Conservation (phyloP, 768 basidiomycete species). For the Termitomyces sp. region DNA sequence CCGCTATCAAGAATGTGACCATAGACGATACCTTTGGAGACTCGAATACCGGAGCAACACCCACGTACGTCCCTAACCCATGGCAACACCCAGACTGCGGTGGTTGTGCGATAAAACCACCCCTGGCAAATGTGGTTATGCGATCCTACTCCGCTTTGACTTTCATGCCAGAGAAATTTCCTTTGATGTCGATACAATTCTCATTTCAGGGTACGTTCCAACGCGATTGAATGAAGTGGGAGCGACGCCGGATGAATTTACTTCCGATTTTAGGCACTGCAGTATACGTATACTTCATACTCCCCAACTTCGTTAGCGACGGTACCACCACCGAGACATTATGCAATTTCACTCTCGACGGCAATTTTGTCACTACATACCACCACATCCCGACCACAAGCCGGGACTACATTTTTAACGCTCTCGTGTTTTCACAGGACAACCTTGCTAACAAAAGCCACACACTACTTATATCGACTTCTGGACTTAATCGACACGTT, state of each 20-base stretch:
- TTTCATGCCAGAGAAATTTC: constrained; percentile 6
- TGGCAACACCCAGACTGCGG: constrained; percentile 17
- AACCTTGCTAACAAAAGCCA: constrained; percentile 27
- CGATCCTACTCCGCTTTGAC: constrained; percentile 20
- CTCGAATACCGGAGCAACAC: constrained; percentile 9
- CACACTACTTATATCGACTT: constrained; percentile 27
- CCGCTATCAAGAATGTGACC: constrained; percentile 10
- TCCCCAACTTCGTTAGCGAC: constrained; percentile 23
- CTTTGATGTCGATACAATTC: constrained; percentile 13
- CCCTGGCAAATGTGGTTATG: constrained; percentile 2
- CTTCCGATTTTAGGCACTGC: constrained; percentile 25
- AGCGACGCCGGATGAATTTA: not conserved
- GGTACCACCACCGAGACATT: constrained; percentile 19
- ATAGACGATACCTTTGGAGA: constrained; percentile 25
- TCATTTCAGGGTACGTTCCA: constrained; percentile 11
- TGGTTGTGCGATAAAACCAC: constrained; percentile 13
- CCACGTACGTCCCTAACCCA: constrained; percentile 15
- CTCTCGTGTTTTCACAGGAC: constrained; percentile 24
- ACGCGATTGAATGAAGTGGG: too few species aligned
- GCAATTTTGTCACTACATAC: constrained; percentile 15
- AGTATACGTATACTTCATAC: constrained; percentile 35
- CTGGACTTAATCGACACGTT: constrained; percentile 23
- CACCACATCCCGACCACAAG: constrained; percentile 23
- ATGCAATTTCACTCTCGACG: constrained; percentile 33
- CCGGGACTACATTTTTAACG: constrained; percentile 25